Evolutionary conservation across 2,329 filamentous ascomycete species (phyloP).

Genomic region (Ceratocystis cubensis): DNA sequence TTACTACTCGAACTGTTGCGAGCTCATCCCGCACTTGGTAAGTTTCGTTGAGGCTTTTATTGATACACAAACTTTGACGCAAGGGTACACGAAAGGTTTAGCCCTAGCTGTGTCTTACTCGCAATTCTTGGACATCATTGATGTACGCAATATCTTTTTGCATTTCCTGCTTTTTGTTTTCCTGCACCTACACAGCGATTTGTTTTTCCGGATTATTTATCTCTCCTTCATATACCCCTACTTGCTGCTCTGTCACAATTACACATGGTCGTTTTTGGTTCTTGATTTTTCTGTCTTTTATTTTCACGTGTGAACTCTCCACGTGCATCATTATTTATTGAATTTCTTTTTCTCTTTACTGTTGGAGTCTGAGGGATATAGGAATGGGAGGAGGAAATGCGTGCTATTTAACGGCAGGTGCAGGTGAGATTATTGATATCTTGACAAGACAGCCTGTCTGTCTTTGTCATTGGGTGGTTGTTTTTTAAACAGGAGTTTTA

Average conservation of each 20-base stretch:
- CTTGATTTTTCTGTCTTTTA: not conserved
- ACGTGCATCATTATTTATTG: not conserved
- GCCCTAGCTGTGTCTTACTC: not conserved
- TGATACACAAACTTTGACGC: not conserved
- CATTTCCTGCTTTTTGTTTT: not conserved
- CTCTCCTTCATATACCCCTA: conserved; percentile 8
- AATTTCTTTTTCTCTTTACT: not conserved
- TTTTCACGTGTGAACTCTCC: not conserved
- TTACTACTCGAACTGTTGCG: not conserved
- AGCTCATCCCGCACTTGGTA: not conserved
- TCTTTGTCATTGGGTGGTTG: too few relatives aligned
- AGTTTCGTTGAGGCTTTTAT: not conserved
- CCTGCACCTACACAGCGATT: not conserved
- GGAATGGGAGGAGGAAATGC: too few relatives aligned
- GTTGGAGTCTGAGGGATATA: not conserved
- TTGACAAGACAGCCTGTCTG: too few relatives aligned
- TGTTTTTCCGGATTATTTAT: not conserved
- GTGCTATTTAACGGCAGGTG: too few relatives aligned
- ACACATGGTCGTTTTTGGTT: not conserved
- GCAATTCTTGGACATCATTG: not conserved
- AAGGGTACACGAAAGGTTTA: not conserved
- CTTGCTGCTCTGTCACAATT: not conserved
- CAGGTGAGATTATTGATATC: too few relatives aligned
- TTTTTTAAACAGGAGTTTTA: not conserved
- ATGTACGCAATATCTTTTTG: not conserved